phyloP scores from a whole-genome alignment of 345 rosid genomes.

The Eucalyptus sp. region DNA sequence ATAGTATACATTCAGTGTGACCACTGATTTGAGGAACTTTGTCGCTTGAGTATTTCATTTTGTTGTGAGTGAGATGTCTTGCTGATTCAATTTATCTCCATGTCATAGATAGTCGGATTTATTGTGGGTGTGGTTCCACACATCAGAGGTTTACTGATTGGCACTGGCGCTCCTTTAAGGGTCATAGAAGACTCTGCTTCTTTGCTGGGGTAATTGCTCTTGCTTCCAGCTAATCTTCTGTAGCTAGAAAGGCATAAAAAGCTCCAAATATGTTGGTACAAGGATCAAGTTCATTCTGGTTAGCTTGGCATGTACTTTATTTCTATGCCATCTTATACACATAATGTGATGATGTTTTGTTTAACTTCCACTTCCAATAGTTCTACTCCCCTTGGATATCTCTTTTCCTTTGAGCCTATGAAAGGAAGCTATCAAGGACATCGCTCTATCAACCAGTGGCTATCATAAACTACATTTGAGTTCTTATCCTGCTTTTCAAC shows the following conservation, averaged over 20 bases:
- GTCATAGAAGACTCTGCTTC: constrained; percentile 21
- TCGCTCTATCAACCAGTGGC: not conserved
- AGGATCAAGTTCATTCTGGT: not conserved
- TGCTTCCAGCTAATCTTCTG: not conserved
- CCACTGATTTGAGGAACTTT: not conserved
- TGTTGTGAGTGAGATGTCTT: not conserved
- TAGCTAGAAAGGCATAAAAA: not conserved
- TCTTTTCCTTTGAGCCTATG: not conserved
- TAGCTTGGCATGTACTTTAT: not conserved
- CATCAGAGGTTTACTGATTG: constrained; percentile 14
- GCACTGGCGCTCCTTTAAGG: constrained; percentile 23
- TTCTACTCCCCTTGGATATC: not conserved
- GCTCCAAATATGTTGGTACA: not conserved
- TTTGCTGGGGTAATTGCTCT: constrained; percentile 20
- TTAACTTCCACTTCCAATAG: not conserved
- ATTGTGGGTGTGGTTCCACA: constrained; percentile 23
- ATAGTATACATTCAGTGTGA: not conserved
- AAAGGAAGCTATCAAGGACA: not conserved
- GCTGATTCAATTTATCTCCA: not conserved
- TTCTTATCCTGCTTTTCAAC: not conserved
- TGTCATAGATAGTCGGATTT: constrained; percentile 23
- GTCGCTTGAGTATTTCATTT: not conserved
- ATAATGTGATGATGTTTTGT: not conserved
- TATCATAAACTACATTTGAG: not conserved
- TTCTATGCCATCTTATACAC: not conserved